phyloP scores from a whole-genome alignment of 495 filamentous ascomycete species.

The Penicillium alfredii region DNA sequence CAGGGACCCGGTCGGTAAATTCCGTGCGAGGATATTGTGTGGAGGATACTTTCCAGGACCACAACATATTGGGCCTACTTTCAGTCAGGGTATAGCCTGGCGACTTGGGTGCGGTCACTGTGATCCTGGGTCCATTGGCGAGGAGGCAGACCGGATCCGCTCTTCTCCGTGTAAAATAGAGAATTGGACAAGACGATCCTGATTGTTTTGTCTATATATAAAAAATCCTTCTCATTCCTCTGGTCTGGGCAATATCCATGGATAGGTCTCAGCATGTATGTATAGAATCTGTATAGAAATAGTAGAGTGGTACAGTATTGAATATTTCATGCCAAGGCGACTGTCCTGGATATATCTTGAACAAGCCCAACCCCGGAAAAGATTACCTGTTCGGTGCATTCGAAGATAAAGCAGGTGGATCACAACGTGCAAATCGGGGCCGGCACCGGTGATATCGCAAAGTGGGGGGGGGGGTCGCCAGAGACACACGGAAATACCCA shows the following conservation, averaged over 20 bases:
- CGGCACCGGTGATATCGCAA: conserved; percentile 10
- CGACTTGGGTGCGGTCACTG: conserved; percentile 2
- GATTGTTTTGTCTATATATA: conserved; percentile 1
- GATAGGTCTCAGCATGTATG: too few species aligned
- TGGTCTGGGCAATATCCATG: too few species aligned
- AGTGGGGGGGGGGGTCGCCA: too few species aligned
- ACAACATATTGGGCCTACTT: too few species aligned
- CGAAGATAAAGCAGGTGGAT: conserved; percentile 4
- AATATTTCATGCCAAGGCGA: too few species aligned
- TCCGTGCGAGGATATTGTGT: neutral
- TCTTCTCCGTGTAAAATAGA: conserved; percentile 27
- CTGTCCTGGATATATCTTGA: too few species aligned
- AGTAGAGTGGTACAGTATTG: too few species aligned
- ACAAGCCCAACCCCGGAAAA: conserved; percentile 16
- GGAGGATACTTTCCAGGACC: too few species aligned
- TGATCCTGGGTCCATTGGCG: conserved; percentile 3
- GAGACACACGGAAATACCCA: too few species aligned
- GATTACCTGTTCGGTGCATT: conserved; percentile 14
- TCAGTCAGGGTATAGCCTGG: too few species aligned
- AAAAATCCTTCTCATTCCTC: too few species aligned
- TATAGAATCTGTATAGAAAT: too few species aligned
- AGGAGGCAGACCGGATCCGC: conserved; percentile 9
- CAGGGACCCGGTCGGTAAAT: conserved; percentile 42
- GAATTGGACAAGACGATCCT: conserved; percentile 11
- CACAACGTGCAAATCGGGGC: conserved; percentile 13